Base-by-base conservation (phyloP, 129 eudicot genomes). In the Sambucus nigra region DNA sequence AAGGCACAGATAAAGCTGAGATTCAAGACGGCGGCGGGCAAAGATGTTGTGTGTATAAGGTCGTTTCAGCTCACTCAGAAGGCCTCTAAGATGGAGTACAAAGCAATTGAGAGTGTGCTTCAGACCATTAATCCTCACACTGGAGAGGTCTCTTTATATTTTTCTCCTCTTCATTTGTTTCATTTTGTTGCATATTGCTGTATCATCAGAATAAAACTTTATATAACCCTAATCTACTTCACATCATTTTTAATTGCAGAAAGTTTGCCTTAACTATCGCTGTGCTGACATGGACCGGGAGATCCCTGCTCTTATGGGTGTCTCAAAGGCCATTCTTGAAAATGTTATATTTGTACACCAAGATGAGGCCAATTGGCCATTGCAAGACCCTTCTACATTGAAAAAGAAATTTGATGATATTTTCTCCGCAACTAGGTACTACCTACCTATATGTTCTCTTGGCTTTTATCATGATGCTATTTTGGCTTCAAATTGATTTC, bases 251-350 rank as follows among this genome's bases (percentile, higher is more conserved):
- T 56, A 31, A 44, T 45, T 75, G 60, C 94, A 91, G 95, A 91
- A 91, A 77, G 99, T 91, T 65, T 85, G 99, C 75, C 84, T 86
- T 35, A 91, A 95, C 74, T 91, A 85, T 71, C 87, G 99, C 41
- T 86, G 99, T 82, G 99, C 99, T 64, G 99, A 91, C 69, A 91
- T 91, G 87, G 99, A 86, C 68, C 80, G 99, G 25, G 99, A 91
- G 70, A 91, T 91, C 25, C 99, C 99, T 47, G 95, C 95, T 69
- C 89, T 91, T 39, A 91, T 91, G 99, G 99, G 99, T 55, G 99
- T 91, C 15, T 91, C 99, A 2, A 91, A 91, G 86, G 89, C 99
- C 52, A 73, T 91, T 57, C 82, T 91, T 54, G 99, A 91, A 74
- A 91, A 82, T 73, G 99, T 91, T 33, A 91, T 91, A 67, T 91